These are phyloP conservation scores for Boletellus deceptivus DNA, from an alignment of 1,284 basidiomycete species.

Conservation along the genomic window DNA sequence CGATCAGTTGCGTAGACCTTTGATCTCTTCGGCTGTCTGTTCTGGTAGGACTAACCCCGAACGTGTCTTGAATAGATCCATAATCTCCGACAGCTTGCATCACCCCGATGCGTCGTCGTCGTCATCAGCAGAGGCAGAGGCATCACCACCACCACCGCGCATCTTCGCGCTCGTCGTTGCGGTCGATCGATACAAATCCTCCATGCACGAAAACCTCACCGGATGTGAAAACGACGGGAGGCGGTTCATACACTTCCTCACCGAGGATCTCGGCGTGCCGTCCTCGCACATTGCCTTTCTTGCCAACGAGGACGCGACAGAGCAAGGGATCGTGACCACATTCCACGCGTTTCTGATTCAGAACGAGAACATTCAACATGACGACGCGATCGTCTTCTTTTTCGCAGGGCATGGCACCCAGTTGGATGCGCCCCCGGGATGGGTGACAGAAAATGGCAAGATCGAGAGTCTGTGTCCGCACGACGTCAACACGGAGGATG, in stretches of 20 bases:
- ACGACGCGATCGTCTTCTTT: slow-evolving; percentile 62
- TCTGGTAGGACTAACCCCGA: too few relatives aligned
- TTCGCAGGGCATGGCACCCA: slow-evolving; percentile 64
- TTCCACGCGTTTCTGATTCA: slow-evolving; percentile 51
- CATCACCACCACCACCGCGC: slow-evolving; percentile 7
- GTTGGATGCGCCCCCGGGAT: slow-evolving; percentile 48
- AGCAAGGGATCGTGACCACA: slow-evolving; percentile 46
- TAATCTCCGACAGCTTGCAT: too few relatives aligned
- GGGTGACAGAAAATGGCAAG: slow-evolving; percentile 43
- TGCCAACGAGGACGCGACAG: slow-evolving; percentile 52
- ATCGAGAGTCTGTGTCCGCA: slow-evolving; percentile 58
- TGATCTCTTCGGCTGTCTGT: too few relatives aligned
- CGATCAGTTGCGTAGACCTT: too few relatives aligned
- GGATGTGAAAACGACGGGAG: slow-evolving; percentile 57
- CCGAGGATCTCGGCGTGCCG: slow-evolving; percentile 51
- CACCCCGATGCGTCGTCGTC: neutral
- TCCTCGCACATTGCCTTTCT: slow-evolving; percentile 51
- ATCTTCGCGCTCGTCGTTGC: slow-evolving; percentile 60
- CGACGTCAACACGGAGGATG: slow-evolving; percentile 45
- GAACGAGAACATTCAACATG: slow-evolving; percentile 50
- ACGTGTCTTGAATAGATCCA: too few relatives aligned
- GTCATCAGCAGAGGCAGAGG: neutral
- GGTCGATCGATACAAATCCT: slow-evolving; percentile 50
- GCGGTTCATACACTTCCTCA: slow-evolving; percentile 49
- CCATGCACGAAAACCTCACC: slow-evolving; percentile 48